These are phyloP conservation scores for Cyclocybe aegerita DNA, from an alignment of 768 basidiomycete genomes.

Conservation along the genomic window DNA sequence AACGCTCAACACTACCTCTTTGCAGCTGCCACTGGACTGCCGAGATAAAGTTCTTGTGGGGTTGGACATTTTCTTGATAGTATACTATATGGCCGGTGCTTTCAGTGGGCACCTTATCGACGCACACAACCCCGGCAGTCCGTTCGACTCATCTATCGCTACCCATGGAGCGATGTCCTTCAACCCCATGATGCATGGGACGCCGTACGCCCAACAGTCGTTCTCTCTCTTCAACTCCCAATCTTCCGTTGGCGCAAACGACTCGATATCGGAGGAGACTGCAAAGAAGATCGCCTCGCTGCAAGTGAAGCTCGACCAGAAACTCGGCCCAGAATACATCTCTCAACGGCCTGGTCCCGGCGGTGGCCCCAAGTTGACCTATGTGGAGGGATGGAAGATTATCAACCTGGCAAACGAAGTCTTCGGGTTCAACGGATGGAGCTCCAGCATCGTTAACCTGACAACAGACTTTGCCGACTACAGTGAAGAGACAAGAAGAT, in stretches of 20 bases:
- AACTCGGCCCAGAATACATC: slow-evolving; percentile 93
- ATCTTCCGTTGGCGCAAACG: slow-evolving; percentile 14
- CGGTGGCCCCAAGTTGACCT: slow-evolving; percentile 84
- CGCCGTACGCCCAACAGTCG: slow-evolving; percentile 28
- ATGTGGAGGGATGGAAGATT: slow-evolving; percentile 97
- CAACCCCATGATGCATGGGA: slow-evolving; percentile 58
- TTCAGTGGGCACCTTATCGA: slow-evolving; percentile 60
- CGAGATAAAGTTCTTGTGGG: too few relatives aligned
- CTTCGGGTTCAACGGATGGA: slow-evolving; percentile 98
- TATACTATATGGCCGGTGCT: slow-evolving; percentile 49
- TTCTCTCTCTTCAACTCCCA: slow-evolving; percentile 27
- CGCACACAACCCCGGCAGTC: slow-evolving; percentile 37
- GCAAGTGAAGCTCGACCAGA: slow-evolving; percentile 81
- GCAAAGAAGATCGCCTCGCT: slow-evolving; percentile 66
- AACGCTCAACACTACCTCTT: too few relatives aligned
- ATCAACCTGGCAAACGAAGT: slow-evolving; percentile 98
- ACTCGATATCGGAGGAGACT: slow-evolving; percentile 59
- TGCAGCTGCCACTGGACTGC: too few relatives aligned
- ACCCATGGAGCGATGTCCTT: slow-evolving; percentile 62
- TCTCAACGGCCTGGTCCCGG: slow-evolving; percentile 87
- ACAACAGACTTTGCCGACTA: slow-evolving; percentile 80
- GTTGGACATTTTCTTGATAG: too few relatives aligned
- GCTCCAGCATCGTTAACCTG: slow-evolving; percentile 72
- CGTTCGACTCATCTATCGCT: slow-evolving; percentile 32
- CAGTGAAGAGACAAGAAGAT: slow-evolving; percentile 64